phyloP scores from a whole-genome alignment of 495 filamentous ascomycete genomes.

The Penicillium cosmopolitanum region DNA sequence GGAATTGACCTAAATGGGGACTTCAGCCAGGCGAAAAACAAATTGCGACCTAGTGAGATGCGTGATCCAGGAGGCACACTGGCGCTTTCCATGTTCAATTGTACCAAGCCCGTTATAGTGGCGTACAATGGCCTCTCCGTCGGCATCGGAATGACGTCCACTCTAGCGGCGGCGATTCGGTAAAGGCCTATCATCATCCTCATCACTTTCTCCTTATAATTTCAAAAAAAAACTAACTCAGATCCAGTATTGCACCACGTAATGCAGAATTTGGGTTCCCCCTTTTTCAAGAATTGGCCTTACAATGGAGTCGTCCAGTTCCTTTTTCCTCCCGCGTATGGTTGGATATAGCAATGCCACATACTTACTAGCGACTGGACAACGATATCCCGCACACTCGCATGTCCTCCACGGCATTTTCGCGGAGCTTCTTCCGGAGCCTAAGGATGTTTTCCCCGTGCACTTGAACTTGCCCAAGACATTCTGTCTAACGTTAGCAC shows the following conservation, averaged over 20 bases:
- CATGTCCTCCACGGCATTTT: slow-evolving; percentile 46
- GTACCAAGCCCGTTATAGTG: slow-evolving; percentile 60
- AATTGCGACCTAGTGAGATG: slow-evolving; percentile 11
- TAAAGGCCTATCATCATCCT: background rate
- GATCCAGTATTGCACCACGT: slow-evolving; percentile 38
- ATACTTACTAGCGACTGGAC: slow-evolving; percentile 38
- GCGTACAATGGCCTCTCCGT: slow-evolving; percentile 63
- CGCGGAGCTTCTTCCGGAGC: slow-evolving; percentile 47
- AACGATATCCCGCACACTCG: slow-evolving; percentile 16
- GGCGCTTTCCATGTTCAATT: slow-evolving; percentile 58
- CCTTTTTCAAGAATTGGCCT: slow-evolving; percentile 59
- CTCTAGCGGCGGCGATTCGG: slow-evolving; percentile 55
- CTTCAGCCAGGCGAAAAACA: slow-evolving; percentile 22
- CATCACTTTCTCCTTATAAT: background rate
- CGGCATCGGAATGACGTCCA: slow-evolving; percentile 64
- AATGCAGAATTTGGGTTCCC: slow-evolving; percentile 58
- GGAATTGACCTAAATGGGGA: slow-evolving; percentile 57
- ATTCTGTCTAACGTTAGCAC: slow-evolving; percentile 54
- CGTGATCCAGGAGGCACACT: slow-evolving; percentile 27
- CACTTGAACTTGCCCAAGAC: slow-evolving; percentile 57
- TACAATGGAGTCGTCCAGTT: slow-evolving; percentile 57
- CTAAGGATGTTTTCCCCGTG: slow-evolving; percentile 53
- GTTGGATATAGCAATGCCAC: slow-evolving; percentile 56
- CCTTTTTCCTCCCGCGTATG: slow-evolving; percentile 60
- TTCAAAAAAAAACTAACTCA: background rate